Base-by-base conservation (phyloP, 495 filamentous ascomycete species). In the Hypomontagnella submonticulosa region DNA sequence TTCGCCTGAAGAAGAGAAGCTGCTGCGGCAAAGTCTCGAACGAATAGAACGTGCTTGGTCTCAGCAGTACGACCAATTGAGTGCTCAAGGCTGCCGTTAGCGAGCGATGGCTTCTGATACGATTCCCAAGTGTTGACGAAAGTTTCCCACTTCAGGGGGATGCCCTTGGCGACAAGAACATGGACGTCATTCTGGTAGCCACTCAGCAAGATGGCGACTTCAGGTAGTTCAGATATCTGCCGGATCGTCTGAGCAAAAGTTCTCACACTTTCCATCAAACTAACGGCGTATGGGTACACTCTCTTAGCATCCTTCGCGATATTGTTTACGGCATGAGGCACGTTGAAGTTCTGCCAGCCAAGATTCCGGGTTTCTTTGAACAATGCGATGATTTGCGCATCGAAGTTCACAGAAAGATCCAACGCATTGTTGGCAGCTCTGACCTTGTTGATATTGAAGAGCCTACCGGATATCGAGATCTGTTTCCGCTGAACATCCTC, bases 291-390 rank as follows among this genome's bases (percentile, higher is more conserved):
- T 1, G 95, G 95, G 71, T 99, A 99, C 8, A 98, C 95, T 36
- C 94, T 85, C 74, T 96, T 97, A 1, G 95, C 96, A 71, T 98
- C 95, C 76, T 97, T 98, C 2, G 95, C 96, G 61, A 96, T 90
- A 66, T 92, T 98, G 83, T 88, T 97, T 70, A 99, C 89, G 1
- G 89, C 83, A 79, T 98, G 95, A 19, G 96, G 95, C 23, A 99
- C 91, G 52, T 89, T 87, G 74, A 90, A 98, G 70, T 90, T 92
- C 43, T 95, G 86, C 93, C 94, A 98, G 20, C 92, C 84, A 27
- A 99, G 83, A 69, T 98, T 98, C 20, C 95, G 87, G n/a, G 97
- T 96, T 78, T 99, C 95, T 72, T 99, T 99, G 83, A 98, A 99
- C 30, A 99, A 78, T 0, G 92, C 91, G 74, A 98, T 99, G 59